These are phyloP conservation scores for Kazachstania bromeliacearum DNA, from an alignment of 805 yeast species.

Conservation along the genomic window DNA sequence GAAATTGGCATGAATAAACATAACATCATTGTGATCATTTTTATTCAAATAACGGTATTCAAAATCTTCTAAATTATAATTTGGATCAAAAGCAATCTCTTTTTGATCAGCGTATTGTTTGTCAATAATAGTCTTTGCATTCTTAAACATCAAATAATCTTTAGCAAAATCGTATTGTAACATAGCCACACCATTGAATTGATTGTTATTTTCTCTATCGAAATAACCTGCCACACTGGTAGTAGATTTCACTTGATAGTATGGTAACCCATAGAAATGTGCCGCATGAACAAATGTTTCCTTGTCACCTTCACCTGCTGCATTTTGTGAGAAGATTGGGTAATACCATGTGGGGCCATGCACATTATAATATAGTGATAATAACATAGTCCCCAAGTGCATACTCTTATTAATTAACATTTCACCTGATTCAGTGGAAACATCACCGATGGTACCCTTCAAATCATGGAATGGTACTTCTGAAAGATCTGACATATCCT, in stretches of 20 bases:
- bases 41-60: slow-evolving; percentile 13
- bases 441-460: slow-evolving; percentile 58
- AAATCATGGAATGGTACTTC: slow-evolving; percentile 47
- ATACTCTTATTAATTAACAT: slow-evolving; percentile 51
- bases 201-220: slow-evolving; percentile 10
- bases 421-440: slow-evolving; percentile 70
- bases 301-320: slow-evolving; percentile 75
- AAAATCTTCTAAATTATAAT: slow-evolving; percentile 14
- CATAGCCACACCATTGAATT: slow-evolving; percentile 65
- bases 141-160: slow-evolving; percentile 35
- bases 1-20: slow-evolving; percentile 33
- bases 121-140: slow-evolving; percentile 15
- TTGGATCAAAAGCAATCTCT: slow-evolving; percentile 8
- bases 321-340: slow-evolving; percentile 66
- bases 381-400: slow-evolving; percentile 49
- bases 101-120: slow-evolving; percentile 5
- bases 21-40: slow-evolving; percentile 11
- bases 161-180: slow-evolving; percentile 62
- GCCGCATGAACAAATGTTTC: slow-evolving; percentile 67
- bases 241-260: slow-evolving; percentile 39
- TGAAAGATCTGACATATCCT: slow-evolving; percentile 16
- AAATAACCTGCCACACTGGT: slow-evolving; percentile 35
- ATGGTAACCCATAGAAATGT: slow-evolving; percentile 34
- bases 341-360: slow-evolving; percentile 62
- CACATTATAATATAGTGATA: slow-evolving; percentile 58